phyloP scores from a whole-genome alignment of 2,329 filamentous ascomycete genomes.

The Epichloe hybrida region DNA sequence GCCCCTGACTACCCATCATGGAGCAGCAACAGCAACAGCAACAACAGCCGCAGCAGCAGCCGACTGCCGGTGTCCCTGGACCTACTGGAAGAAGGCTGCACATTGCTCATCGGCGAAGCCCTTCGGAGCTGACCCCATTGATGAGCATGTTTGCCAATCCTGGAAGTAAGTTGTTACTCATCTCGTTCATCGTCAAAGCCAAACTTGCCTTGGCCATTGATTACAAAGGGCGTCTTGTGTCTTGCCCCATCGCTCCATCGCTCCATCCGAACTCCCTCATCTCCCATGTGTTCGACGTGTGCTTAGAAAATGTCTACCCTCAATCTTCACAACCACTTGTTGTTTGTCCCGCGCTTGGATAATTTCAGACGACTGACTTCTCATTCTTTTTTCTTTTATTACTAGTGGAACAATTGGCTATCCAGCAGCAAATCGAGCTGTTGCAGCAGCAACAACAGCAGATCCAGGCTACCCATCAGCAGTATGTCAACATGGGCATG shows the following conservation, averaged over 20 bases:
- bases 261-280: not conserved
- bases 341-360: not conserved
- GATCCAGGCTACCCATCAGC: constrained; percentile 89
- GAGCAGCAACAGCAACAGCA: constrained; percentile 39
- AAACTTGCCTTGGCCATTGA: not conserved
- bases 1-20: constrained; percentile 43
- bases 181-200: not conserved
- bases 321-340: not conserved
- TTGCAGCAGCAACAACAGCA: constrained; percentile 97
- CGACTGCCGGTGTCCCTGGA: constrained; percentile 48
- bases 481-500: constrained; percentile 96
- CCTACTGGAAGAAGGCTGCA: constrained; percentile 82
- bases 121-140: constrained; percentile 89
- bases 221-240: not conserved
- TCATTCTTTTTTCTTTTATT: constrained; percentile 4
- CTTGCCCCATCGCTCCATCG: not conserved
- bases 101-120: constrained; percentile 93
- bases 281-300: not conserved
- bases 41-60: constrained; percentile 39
- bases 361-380: not conserved
- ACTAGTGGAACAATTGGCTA: constrained; percentile 88
- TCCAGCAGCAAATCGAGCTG: constrained; percentile 95
- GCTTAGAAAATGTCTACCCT: not conserved
- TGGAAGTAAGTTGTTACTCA: constrained; percentile 40
- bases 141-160: constrained; percentile 77